phyloP scores from a whole-genome alignment of 1,139 yeast genomes.

The Schwanniomyces etchellsii region DNA sequence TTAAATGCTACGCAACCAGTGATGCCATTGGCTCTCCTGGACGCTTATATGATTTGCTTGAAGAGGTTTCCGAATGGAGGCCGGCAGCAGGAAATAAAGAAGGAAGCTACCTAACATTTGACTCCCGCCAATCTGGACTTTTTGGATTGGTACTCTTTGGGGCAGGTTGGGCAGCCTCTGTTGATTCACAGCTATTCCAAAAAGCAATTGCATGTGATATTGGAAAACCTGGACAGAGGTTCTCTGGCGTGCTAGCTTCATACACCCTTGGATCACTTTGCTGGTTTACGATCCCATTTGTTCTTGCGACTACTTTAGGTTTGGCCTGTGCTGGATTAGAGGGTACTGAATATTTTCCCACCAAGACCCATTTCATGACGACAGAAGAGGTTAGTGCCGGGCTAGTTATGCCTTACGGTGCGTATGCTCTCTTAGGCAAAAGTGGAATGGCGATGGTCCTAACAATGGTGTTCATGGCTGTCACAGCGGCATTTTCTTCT shows the following conservation, averaged over 20 bases:
- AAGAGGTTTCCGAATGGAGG: constrained; percentile 11
- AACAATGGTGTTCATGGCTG: constrained; percentile 23
- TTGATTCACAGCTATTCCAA: constrained; percentile 29
- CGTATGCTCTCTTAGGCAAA: constrained; percentile 21
- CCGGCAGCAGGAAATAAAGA: constrained; percentile 25
- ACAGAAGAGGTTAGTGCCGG: constrained; percentile 21
- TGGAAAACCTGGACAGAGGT: constrained; percentile 7
- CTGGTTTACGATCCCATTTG: constrained; percentile 29
- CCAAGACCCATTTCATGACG: constrained; percentile 24
- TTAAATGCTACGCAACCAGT: constrained; percentile 22
- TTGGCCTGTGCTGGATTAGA: constrained; percentile 21
- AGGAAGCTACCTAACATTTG: constrained; percentile 31
- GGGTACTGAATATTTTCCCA: constrained; percentile 18
- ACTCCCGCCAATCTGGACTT: constrained; percentile 23
- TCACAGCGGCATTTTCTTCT: constrained; percentile 26
- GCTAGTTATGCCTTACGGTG: constrained; percentile 21
- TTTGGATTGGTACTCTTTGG: constrained; percentile 23
- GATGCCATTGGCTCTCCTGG: constrained; percentile 19
- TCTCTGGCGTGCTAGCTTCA: constrained; percentile 29
- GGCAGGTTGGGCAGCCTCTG: constrained; percentile 25
- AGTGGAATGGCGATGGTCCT: constrained; percentile 24
- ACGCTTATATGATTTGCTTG: constrained; percentile 19
- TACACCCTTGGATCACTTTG: constrained; percentile 27
- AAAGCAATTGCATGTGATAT: constrained; percentile 29
- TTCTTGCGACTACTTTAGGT: constrained; percentile 24